A percentile compares a stretch with the other conserved stretches of the same genome.
These are phyloP conservation scores for Knufia fluminis DNA, from an alignment of 2,329 filamentous ascomycete species.

Conservation along the genomic window DNA sequence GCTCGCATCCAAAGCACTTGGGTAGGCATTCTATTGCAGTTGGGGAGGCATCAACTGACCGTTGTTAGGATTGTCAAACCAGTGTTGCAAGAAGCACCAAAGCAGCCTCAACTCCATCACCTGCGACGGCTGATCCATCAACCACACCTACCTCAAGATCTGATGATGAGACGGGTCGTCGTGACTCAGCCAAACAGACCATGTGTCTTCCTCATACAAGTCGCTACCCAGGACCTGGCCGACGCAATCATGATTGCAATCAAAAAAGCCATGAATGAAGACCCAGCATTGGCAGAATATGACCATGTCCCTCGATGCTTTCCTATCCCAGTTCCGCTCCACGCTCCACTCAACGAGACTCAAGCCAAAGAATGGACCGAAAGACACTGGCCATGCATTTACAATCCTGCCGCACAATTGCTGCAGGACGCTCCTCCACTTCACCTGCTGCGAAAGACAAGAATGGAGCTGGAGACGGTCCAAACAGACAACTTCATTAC, in stretches of 20 bases:
- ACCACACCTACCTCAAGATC: conserved; percentile 19
- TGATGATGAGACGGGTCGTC: conserved; percentile 16
- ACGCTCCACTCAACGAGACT: conserved; percentile 31
- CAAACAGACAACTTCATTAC: conserved; percentile 28
- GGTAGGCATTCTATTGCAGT: conserved; percentile 26
- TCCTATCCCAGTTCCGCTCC: conserved; percentile 30
- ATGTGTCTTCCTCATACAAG: conserved; percentile 9
- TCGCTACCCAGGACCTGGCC: conserved; percentile 8
- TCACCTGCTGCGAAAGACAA: conserved; percentile 28
- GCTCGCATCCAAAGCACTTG: conserved; percentile 35
- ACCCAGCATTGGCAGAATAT: conserved; percentile 29
- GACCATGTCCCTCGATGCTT: conserved; percentile 25
- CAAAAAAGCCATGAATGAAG: conserved; percentile 2
- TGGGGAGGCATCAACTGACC: not conserved
- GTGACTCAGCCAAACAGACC: conserved; percentile 6
- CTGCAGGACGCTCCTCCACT: conserved; percentile 34
- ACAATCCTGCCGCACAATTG: conserved; percentile 37
- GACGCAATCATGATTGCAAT: conserved; percentile 6
- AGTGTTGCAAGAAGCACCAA: conserved; percentile 28
- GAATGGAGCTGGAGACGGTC: conserved; percentile 30
- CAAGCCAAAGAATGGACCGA: conserved; percentile 36
- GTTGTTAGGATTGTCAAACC: conserved; percentile 20
- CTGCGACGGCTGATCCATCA: conserved; percentile 20
- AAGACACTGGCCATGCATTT: conserved; percentile 35
- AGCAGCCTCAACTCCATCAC: conserved; percentile 11